Percentiles rank a stretch among this genome's conserved stretches.
Conservation (phyloP, 2,329 filamentous ascomycete genomes). For the Ascochyta koolunga region DNA sequence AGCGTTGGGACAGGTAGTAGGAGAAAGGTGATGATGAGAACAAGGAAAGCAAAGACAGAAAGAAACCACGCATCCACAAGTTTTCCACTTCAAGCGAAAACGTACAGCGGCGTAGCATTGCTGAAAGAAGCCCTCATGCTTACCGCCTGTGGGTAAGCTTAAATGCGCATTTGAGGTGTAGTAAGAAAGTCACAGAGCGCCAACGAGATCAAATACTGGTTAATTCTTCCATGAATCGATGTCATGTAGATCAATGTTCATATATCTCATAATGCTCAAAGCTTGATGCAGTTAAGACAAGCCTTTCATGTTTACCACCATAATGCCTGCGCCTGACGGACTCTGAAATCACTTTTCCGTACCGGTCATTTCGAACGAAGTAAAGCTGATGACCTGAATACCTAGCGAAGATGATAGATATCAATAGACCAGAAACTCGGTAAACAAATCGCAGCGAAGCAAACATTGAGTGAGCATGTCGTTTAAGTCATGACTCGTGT, state of each 20-base stretch:
- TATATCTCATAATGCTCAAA: conserved; percentile 25
- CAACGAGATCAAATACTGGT: too few relatives aligned
- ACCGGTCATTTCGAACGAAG: conserved; percentile 34
- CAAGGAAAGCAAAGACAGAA: too few relatives aligned
- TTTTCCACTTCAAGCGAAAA: too few relatives aligned
- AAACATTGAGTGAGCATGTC: conserved; percentile 18
- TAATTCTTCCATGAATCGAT: conserved; percentile 7
- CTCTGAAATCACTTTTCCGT: conserved; percentile 43
- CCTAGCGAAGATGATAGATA: conserved; percentile 41
- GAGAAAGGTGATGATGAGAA: too few relatives aligned
- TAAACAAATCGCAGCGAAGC: conserved; percentile 34
- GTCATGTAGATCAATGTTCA: conserved; percentile 18
- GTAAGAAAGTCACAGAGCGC: too few relatives aligned
- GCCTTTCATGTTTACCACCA: conserved; percentile 37
- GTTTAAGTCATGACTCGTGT: conserved; percentile 22
- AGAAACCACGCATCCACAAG: too few relatives aligned
- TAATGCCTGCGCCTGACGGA: conserved; percentile 38
- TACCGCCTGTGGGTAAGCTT: too few relatives aligned
- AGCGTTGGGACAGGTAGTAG: too few relatives aligned
- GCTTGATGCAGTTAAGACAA: conserved; percentile 30
- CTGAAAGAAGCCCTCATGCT: too few relatives aligned
- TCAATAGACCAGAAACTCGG: conserved; percentile 29
- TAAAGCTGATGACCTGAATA: conserved; percentile 34
- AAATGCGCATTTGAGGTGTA: too few relatives aligned
- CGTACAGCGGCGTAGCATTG: too few relatives aligned